Evolutionary conservation across 2,329 filamentous ascomycete genomes (phyloP).

Genomic region (Cytospora chrysosperma): DNA sequence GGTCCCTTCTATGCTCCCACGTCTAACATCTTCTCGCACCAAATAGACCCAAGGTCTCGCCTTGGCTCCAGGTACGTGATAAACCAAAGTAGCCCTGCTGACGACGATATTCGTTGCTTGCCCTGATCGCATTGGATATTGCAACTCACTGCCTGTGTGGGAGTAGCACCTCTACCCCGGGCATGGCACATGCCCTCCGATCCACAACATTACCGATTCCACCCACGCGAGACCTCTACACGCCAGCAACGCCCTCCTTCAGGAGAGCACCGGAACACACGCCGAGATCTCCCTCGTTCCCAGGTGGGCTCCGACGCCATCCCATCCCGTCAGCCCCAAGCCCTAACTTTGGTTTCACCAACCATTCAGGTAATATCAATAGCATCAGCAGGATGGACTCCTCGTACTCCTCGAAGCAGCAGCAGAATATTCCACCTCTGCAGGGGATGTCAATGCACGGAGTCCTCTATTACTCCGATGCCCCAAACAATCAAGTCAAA

Average conservation of each 20-base stretch:
- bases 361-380: conserved; percentile 27
- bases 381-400: conserved; percentile 50
- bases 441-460: conserved; percentile 51
- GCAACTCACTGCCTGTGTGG: conserved; percentile 37
- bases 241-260: conserved; percentile 50
- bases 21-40: conserved; percentile 44
- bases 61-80: conserved; percentile 55
- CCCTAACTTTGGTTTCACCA: conserved; percentile 45
- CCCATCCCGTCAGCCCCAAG: conserved; percentile 54
- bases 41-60: conserved; percentile 54
- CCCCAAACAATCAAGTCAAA: conserved; percentile 50
- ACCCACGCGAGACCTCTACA: conserved; percentile 54
- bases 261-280: conserved; percentile 49
- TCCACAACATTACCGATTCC: conserved; percentile 53
- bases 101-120: conserved; percentile 10
- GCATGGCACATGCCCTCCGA: conserved; percentile 59
- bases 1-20: conserved; percentile 48
- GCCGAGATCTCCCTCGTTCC: conserved; percentile 52
- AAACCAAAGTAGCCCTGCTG: conserved; percentile 26
- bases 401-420: conserved; percentile 41
- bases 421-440: conserved; percentile 53
- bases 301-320: conserved; percentile 47
- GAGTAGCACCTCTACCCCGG: conserved; percentile 51
- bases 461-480: conserved; percentile 61
- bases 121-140: conserved; percentile 11